Percentiles rank a stretch among this genome's conserved stretches.
These are phyloP conservation scores for Didymosphaeria variabile DNA, from an alignment of 2,329 filamentous ascomycete genomes.

Conservation along the genomic window DNA sequence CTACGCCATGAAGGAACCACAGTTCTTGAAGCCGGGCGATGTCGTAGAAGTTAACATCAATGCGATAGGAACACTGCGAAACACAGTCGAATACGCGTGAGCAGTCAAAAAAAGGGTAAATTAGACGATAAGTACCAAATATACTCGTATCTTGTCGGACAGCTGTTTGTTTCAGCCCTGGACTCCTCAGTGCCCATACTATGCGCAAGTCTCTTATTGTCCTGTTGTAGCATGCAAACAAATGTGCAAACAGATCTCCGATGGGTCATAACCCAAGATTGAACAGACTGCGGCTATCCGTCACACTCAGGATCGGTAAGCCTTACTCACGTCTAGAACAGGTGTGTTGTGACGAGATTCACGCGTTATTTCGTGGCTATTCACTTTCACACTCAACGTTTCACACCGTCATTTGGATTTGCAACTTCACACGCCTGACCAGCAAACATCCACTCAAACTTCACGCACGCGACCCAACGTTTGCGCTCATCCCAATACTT, in stretches of 20 bases:
- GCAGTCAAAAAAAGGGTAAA: too few species aligned
- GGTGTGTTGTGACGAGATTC: neutral
- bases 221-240: neutral
- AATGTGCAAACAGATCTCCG: neutral
- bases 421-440: neutral
- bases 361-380: neutral
- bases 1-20: slow-evolving; percentile 53
- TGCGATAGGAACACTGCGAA: slow-evolving; percentile 44
- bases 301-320: neutral
- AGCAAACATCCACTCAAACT: neutral
- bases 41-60: slow-evolving; percentile 44
- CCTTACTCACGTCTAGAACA: neutral
- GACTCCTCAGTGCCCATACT: too few species aligned
- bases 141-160: too few species aligned
- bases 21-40: slow-evolving; percentile 47
- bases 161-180: too few species aligned
- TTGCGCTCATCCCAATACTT: neutral
- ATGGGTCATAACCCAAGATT: neutral
- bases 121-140: neutral
- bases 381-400: slow-evolving; percentile 4
- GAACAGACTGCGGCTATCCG: neutral
- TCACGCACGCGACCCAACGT: neutral
- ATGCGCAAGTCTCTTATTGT: neutral
- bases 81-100: slow-evolving; percentile 41
- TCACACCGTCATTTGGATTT: neutral